These are phyloP conservation scores for Haplosporangium sp. DNA, from an alignment of 371 early-diverging fungal genomes.

Conservation along the genomic window DNA sequence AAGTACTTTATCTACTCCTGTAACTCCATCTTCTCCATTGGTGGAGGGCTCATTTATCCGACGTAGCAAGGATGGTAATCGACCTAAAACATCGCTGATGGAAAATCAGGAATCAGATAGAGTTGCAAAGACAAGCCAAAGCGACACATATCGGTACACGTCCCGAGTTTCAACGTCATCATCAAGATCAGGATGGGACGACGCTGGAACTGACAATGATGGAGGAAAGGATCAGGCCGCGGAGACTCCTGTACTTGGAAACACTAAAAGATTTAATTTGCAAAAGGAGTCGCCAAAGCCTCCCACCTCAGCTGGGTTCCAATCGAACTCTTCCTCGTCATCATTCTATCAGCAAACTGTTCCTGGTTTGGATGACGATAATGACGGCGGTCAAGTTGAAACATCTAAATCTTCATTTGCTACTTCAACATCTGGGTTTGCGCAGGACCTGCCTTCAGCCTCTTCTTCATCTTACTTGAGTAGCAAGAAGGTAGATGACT, in stretches of 20 bases:
- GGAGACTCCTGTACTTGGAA: background rate
- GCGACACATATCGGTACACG: constrained; percentile 27
- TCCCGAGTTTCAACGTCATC: constrained; percentile 30
- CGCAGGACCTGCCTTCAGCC: background rate
- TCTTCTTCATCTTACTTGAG: constrained; percentile 24
- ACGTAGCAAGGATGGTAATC: constrained; percentile 32
- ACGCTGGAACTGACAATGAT: constrained; percentile 14
- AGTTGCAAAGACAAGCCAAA: constrained; percentile 36
- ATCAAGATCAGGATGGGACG: constrained; percentile 42
- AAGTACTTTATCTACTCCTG: background rate
- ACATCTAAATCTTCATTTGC: background rate
- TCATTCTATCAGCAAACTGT: constrained; percentile 49
- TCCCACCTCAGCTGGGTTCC: constrained; percentile 1
- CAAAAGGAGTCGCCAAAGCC: background rate
- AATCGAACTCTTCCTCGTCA: constrained; percentile 18
- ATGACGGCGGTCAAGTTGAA: background rate
- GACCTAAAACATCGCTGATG: constrained; percentile 1
- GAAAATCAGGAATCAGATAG: background rate
- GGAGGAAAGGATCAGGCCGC: background rate
- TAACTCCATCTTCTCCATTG: constrained; percentile 14
- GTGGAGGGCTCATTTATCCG: constrained; percentile 23
- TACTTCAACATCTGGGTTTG: background rate
- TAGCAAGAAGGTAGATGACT: constrained; percentile 34
- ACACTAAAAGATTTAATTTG: background rate
- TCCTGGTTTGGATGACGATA: constrained; percentile 37